A percentile compares a stretch with the other conserved stretches of the same genome.
These are phyloP conservation scores for Lentinus tigrinus DNA, from an alignment of 768 basidiomycete genomes.

Conservation along the genomic window DNA sequence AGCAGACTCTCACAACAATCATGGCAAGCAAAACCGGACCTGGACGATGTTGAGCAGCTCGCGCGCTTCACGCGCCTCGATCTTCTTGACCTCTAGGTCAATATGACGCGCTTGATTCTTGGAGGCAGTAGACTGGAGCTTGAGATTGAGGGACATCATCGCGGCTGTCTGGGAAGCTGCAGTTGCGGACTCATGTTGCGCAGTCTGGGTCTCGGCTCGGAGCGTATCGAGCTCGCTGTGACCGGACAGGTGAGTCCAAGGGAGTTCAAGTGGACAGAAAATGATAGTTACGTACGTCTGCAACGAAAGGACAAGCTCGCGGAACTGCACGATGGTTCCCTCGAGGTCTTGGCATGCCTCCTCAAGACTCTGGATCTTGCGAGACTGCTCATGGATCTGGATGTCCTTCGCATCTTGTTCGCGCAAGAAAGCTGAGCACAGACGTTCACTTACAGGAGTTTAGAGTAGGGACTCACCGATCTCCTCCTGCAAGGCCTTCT, in stretches of 20 bases:
- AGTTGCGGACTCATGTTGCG: slow-evolving; percentile 77
- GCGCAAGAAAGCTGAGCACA: background rate
- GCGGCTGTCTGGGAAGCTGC: slow-evolving; percentile 88
- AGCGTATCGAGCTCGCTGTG: slow-evolving; percentile 81
- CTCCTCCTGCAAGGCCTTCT: slow-evolving; percentile 87
- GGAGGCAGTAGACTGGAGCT: slow-evolving; percentile 85
- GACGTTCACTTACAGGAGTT: background rate
- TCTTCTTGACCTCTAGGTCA: slow-evolving; percentile 82
- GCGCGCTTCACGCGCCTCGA: slow-evolving; percentile 80
- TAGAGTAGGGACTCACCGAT: slow-evolving; percentile 53
- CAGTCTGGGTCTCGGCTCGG: slow-evolving; percentile 81
- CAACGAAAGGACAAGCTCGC: slow-evolving; percentile 83
- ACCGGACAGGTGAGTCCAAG: background rate
- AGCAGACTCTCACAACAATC: too few species aligned
- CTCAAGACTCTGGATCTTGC: slow-evolving; percentile 68
- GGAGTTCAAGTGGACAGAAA: background rate
- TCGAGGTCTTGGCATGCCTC: slow-evolving; percentile 85
- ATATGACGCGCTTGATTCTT: slow-evolving; percentile 90
- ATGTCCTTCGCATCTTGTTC: slow-evolving; percentile 64
- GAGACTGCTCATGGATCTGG: slow-evolving; percentile 63
- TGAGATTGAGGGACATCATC: slow-evolving; percentile 92
- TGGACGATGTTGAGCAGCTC: slow-evolving; percentile 84
- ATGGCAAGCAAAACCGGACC: slow-evolving; percentile 36
- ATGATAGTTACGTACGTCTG: slow-evolving; percentile 57
- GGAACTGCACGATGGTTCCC: slow-evolving; percentile 85